Evolutionary conservation across 179 eudicot genomes (phyloP).

Genomic region (Heliamphora pulchella): DNA sequence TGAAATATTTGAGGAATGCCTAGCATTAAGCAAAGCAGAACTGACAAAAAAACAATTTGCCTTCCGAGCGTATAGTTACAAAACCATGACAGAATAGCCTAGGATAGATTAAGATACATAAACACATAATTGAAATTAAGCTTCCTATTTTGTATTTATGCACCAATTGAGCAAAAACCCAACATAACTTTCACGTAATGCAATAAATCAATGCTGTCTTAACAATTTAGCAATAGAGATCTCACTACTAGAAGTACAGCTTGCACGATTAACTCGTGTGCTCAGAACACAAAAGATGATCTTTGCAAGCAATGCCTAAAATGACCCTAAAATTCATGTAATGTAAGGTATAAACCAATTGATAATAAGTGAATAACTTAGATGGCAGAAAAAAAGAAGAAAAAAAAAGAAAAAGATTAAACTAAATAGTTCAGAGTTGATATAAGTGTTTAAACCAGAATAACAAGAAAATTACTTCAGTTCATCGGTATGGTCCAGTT

Average conservation of each 20-base stretch:
- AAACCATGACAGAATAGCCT: too few relatives aligned
- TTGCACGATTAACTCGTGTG: too few relatives aligned
- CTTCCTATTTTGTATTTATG: not conserved
- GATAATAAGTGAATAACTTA: not conserved
- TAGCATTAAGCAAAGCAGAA: too few relatives aligned
- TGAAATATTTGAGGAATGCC: too few relatives aligned
- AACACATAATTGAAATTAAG: not conserved
- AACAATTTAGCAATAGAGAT: not conserved
- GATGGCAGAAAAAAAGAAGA: not conserved
- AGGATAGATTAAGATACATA: not conserved
- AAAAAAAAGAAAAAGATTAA: constrained; percentile 5
- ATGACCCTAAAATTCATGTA: not conserved
- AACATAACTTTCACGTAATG: too few relatives aligned
- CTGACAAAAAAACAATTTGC: too few relatives aligned
- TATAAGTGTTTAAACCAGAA: not conserved
- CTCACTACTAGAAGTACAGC: too few relatives aligned
- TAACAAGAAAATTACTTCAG: constrained; percentile 25
- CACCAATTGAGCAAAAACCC: not conserved
- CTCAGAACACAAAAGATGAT: too few relatives aligned
- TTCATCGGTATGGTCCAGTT: constrained; percentile 41
- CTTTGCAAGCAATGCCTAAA: not conserved
- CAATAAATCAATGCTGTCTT: not conserved
- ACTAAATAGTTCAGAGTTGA: not conserved
- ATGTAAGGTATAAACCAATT: not conserved
- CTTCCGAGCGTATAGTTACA: too few relatives aligned